Evolutionary conservation across 108 stramenopile species (phyloP).

Genomic region (Discostella stelligeroides): DNA sequence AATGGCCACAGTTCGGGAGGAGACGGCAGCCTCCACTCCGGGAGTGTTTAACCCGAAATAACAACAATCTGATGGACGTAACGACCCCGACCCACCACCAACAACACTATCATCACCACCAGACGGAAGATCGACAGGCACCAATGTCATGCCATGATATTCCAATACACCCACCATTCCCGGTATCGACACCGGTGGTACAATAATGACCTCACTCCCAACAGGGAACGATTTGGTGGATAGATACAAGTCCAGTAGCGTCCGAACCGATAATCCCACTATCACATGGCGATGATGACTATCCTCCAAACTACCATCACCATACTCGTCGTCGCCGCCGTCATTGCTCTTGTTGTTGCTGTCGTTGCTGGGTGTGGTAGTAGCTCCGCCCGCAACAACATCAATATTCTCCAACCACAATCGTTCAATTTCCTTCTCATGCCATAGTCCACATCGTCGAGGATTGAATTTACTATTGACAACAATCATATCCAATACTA

Average conservation of each 20-base stretch:
- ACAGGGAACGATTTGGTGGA: conserved; percentile 49
- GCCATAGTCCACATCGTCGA: conserved; percentile 3
- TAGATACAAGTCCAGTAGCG: conserved; percentile 77
- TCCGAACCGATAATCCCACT: conserved; percentile 75
- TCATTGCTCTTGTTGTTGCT: not conserved
- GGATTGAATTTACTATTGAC: conserved; percentile 27
- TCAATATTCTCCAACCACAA: conserved; percentile 21
- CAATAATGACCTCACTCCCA: conserved; percentile 64
- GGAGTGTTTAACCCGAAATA: conserved; percentile 47
- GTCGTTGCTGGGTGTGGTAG: not conserved
- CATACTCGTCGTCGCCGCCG: no score
- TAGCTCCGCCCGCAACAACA: not conserved
- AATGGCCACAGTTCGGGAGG: conserved; percentile 73
- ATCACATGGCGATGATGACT: conserved; percentile 34
- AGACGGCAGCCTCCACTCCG: conserved; percentile 55
- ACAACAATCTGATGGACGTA: not conserved
- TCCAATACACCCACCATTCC: conserved; percentile 75
- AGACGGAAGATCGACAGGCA: conserved; percentile 70
- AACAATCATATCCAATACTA: conserved; percentile 5
- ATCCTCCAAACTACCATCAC: not conserved
- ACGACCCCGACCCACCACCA: not conserved
- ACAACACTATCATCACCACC: not conserved
- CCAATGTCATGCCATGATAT: conserved; percentile 58
- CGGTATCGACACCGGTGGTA: conserved; percentile 75
- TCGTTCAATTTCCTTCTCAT: conserved; percentile 27